Percentiles rank a stretch among this genome's conserved stretches.
Evolutionary conservation across 2,329 filamentous ascomycete genomes (phyloP).

Genomic region (Phialophora macrospora): DNA sequence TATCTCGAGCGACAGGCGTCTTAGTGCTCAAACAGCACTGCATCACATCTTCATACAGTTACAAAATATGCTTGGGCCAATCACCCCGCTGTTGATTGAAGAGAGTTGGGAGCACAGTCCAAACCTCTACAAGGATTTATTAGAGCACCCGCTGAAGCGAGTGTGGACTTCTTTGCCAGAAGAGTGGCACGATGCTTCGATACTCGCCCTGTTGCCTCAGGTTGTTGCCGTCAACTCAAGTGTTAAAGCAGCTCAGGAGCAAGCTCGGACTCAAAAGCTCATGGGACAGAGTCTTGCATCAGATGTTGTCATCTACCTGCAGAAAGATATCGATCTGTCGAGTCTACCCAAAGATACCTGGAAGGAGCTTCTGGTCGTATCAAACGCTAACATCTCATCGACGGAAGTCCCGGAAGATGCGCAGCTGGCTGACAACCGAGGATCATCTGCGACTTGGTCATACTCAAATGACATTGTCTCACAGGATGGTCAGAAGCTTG

Average conservation of each 20-base stretch:
- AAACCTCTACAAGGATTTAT: conserved; percentile 61
- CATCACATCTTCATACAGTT: conserved; percentile 71
- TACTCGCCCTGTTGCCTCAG: conserved; percentile 41
- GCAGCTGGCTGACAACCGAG: not conserved
- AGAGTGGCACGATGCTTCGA: conserved; percentile 41
- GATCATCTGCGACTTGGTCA: conserved; percentile 22
- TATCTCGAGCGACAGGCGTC: conserved; percentile 65
- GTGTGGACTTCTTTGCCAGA: conserved; percentile 42
- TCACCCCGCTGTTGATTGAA: conserved; percentile 82
- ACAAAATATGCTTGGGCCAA: conserved; percentile 76
- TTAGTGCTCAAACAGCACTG: conserved; percentile 62
- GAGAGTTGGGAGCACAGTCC: conserved; percentile 85
- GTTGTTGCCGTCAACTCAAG: conserved; percentile 62
- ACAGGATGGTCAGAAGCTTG: conserved; percentile 18
- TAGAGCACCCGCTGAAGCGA: conserved; percentile 53
- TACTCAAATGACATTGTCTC: conserved; percentile 24
- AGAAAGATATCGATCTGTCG: conserved; percentile 19
- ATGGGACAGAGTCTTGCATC: conserved; percentile 83
- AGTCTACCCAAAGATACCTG: conserved; percentile 29
- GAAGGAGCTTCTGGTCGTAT: conserved; percentile 37
- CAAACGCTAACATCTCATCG: conserved; percentile 20
- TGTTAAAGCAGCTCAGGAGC: conserved; percentile 74
- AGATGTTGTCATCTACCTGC: conserved; percentile 56
- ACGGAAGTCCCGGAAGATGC: not conserved
- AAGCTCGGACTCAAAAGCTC: conserved; percentile 70